Evolutionary conservation across 176 grass and related monocot genomes (phyloP).

Genomic region (Saccharum spontaneum): DNA sequence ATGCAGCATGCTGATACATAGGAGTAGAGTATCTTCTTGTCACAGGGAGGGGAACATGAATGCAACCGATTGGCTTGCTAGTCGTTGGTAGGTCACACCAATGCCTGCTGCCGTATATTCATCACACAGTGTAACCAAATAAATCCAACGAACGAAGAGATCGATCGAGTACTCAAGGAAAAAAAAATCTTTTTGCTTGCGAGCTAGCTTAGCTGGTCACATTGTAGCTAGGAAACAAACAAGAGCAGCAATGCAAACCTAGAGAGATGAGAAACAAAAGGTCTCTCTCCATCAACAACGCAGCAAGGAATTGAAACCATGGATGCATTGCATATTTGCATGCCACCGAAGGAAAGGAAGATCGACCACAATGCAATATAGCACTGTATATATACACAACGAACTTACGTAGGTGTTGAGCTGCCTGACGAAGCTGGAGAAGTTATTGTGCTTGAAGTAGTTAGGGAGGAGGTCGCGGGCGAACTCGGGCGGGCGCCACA

Average conservation of each 20-base stretch:
- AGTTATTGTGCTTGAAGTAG: constrained; percentile 99
- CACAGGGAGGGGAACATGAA: constrained; percentile 31
- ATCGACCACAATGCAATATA: not conserved
- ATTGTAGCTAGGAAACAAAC: constrained; percentile 30
- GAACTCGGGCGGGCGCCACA: constrained; percentile 89
- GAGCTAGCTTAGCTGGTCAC: constrained; percentile 11
- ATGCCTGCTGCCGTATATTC: constrained; percentile 4
- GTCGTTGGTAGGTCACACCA: constrained; percentile 36
- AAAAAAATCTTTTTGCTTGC: not conserved
- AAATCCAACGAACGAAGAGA: constrained; percentile 27
- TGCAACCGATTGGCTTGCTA: constrained; percentile 11
- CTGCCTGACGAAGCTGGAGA: constrained; percentile 98
- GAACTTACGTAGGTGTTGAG: constrained; percentile 97
- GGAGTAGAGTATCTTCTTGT: not conserved
- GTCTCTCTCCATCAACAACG: not conserved
- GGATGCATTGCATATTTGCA: not conserved
- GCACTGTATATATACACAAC: too few species aligned
- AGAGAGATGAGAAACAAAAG: not conserved
- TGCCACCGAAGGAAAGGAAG: not conserved
- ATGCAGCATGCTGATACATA: not conserved
- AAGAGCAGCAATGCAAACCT: not conserved
- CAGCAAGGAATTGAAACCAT: not conserved
- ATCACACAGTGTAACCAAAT: constrained; percentile 7
- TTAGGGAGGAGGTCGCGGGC: constrained; percentile 86
- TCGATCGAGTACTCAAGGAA: too few species aligned